These are phyloP conservation scores for Pueraria montana DNA, from an alignment of 306 rosid genomes.

Conservation along the genomic window DNA sequence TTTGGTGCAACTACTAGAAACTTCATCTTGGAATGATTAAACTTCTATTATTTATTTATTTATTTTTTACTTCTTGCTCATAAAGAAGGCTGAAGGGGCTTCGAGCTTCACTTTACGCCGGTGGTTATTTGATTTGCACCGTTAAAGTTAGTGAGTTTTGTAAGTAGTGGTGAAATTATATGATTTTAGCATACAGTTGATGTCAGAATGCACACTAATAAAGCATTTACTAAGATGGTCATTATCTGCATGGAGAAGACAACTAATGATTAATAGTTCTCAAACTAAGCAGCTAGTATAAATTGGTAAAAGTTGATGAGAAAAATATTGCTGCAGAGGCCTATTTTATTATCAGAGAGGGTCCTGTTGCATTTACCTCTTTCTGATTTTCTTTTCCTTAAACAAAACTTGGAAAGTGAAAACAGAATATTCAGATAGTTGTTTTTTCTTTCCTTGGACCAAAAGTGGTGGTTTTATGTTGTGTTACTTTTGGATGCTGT, in stretches of 20 bases:
- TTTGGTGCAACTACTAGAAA: not conserved
- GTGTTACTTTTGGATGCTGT: not conserved
- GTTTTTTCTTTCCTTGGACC: not conserved
- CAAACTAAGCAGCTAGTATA: not conserved
- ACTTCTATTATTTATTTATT: not conserved
- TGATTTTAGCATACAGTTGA: not conserved
- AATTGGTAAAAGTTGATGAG: not conserved
- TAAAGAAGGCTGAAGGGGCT: not conserved
- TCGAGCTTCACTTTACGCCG: not conserved
- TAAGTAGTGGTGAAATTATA: slow-evolving; percentile 13
- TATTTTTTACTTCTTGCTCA: not conserved
- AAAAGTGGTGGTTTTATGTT: not conserved
- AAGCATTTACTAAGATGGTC: not conserved
- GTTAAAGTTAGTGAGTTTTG: not conserved
- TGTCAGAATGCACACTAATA: not conserved
- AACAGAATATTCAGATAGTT: not conserved
- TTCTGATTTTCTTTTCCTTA: not conserved
- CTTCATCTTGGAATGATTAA: not conserved
- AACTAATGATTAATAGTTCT: not conserved
- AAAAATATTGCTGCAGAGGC: not conserved
- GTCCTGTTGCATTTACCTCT: not conserved
- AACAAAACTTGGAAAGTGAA: not conserved
- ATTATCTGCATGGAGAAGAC: not conserved
- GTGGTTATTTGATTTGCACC: not conserved
- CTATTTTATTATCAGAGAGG: not conserved